Evolutionary conservation across 805 yeast genomes (phyloP).

Genomic region (Starmerella scarabaei): DNA sequence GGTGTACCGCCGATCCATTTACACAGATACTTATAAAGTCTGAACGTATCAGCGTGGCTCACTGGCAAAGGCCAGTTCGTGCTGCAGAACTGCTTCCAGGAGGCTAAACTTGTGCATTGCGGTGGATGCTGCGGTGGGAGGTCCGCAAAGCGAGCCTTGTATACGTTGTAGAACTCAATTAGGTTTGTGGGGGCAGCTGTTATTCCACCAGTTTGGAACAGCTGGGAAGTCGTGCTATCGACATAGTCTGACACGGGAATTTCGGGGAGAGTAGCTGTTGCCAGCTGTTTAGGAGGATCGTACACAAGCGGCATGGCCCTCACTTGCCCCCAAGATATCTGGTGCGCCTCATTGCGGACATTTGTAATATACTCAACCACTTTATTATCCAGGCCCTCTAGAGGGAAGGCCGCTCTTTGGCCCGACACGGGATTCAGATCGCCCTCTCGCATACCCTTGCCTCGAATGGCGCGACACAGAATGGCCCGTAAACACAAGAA

Average conservation of each 20-base stretch:
- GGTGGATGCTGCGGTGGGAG: slow-evolving; percentile 5
- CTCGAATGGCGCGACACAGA: too few relatives aligned
- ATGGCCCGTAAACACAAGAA: too few relatives aligned
- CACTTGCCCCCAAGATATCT: slow-evolving; percentile 1
- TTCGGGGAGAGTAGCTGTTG: background rate
- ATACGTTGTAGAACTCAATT: background rate
- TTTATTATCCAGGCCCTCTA: slow-evolving; percentile 3
- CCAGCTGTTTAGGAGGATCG: too few relatives aligned
- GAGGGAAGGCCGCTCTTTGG: slow-evolving; percentile 24
- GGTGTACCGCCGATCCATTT: slow-evolving; percentile 31
- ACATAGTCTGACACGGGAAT: background rate
- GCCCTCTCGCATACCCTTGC: slow-evolving; percentile 7
- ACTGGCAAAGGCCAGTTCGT: slow-evolving; percentile 28
- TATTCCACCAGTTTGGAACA: too few relatives aligned
- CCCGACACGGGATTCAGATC: slow-evolving; percentile 7
- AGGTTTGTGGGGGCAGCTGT: too few relatives aligned
- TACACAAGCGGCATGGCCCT: background rate
- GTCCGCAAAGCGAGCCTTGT: background rate
- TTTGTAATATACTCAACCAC: slow-evolving; percentile 9
- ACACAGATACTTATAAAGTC: slow-evolving; percentile 32
- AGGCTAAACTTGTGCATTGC: slow-evolving; percentile 28
- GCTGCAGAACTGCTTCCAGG: slow-evolving; percentile 34
- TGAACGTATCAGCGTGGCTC: slow-evolving; percentile 29
- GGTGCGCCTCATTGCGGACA: slow-evolving; percentile 15
- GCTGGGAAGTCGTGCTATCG: background rate